A percentile compares a stretch with the other conserved stretches of the same genome.
phyloP scores from a whole-genome alignment of 129 eudicot species.

The Centella asiatica region DNA sequence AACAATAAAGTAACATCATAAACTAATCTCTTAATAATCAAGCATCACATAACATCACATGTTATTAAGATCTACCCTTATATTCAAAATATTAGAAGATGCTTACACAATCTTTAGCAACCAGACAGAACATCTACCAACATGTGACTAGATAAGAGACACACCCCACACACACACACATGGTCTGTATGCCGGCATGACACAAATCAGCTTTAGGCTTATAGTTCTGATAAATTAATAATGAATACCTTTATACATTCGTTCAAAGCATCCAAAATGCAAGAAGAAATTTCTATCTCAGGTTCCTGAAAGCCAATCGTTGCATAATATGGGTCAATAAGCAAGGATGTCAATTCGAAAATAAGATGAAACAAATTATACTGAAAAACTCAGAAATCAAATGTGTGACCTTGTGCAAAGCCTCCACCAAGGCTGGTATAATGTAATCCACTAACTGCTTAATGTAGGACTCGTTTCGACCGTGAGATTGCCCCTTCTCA shows the following conservation, averaged over 20 bases:
- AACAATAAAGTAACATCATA: no score
- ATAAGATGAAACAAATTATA: neutral
- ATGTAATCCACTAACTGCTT: conserved; percentile 89
- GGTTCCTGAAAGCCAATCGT: conserved; percentile 69
- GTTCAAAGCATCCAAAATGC: conserved; percentile 82
- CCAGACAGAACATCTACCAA: no score
- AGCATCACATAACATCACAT: conserved; percentile 1
- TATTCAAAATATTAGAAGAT: no score
- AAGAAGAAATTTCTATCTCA: conserved; percentile 82
- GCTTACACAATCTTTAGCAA: no score
- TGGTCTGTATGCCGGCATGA: no score
- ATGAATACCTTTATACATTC: conserved; percentile 86
- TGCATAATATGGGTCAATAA: no score
- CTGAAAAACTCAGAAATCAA: neutral
- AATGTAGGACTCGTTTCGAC: conserved; percentile 73
- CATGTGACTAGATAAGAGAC: no score
- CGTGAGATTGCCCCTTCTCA: conserved; percentile 94
- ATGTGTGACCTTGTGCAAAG: conserved; percentile 71
- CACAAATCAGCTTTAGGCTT: no score
- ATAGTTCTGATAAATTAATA: no score
- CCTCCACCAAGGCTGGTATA: conserved; percentile 86
- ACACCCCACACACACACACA: no score
- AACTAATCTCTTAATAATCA: neutral
- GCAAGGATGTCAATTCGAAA: conserved; percentile 8
- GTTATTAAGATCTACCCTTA: neutral